phyloP scores from a whole-genome alignment of 1,284 basidiomycete species.

The Chondrostereum purpureum region DNA sequence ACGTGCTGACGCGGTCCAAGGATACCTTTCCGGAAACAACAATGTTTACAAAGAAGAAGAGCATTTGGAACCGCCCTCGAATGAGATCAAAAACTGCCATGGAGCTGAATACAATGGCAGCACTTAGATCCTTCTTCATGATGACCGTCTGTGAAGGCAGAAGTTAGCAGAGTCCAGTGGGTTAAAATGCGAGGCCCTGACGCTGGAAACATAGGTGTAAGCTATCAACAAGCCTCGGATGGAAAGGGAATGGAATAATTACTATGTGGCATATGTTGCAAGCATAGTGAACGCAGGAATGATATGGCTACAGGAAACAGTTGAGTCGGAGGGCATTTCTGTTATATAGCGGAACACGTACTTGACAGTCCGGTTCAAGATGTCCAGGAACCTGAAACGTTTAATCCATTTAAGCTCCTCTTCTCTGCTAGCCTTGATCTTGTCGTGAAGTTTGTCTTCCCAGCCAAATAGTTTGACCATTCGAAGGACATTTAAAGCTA shows the following conservation, averaged over 20 bases:
- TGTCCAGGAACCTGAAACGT: constrained; percentile 25
- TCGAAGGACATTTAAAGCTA: constrained; percentile 28
- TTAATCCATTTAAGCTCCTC: constrained; percentile 36
- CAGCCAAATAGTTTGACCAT: constrained; percentile 61
- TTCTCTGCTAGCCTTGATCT: constrained; percentile 36
- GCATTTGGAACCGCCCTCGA: constrained; percentile 10
- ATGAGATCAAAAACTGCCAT: constrained; percentile 19
- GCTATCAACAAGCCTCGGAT: not conserved
- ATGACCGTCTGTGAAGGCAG: constrained; percentile 23
- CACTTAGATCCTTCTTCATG: constrained; percentile 27
- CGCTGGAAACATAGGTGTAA: not conserved
- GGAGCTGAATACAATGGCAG: constrained; percentile 16
- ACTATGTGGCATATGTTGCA: constrained; percentile 40
- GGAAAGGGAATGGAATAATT: constrained; percentile 6
- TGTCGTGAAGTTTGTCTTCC: constrained; percentile 39
- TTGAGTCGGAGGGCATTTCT: constrained; percentile 1
- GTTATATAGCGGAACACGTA: constrained; percentile 11
- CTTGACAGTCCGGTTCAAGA: constrained; percentile 28
- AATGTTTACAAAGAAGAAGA: constrained; percentile 11
- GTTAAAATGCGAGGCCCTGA: not conserved
- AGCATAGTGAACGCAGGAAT: constrained; percentile 52
- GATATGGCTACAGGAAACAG: constrained; percentile 37
- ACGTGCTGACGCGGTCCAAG: constrained; percentile 27
- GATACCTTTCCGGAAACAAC: constrained; percentile 18
- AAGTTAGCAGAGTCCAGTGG: not conserved